A percentile compares a stretch with the other conserved stretches of the same genome.
phyloP scores from a whole-genome alignment of 768 basidiomycete species.

The Naganishia randhawae region DNA sequence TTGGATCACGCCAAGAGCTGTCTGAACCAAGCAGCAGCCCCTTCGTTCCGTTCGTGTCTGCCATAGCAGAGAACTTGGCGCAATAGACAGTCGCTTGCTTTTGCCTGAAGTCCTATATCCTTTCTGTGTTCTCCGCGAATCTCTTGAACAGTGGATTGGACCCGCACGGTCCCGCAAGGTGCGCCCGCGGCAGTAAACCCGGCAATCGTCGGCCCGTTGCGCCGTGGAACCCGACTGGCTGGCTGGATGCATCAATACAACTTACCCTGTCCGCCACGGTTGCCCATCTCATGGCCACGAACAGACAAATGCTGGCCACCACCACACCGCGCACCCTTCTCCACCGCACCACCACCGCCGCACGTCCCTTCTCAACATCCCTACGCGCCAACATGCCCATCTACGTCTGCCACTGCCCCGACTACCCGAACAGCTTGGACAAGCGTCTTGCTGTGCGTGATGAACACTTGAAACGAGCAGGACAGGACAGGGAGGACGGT shows the following conservation, averaged over 20 bases:
- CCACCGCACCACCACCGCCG: background rate
- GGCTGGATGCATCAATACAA: background rate
- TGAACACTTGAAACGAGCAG: conserved; percentile 37
- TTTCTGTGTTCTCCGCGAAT: no score
- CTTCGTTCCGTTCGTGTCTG: no score
- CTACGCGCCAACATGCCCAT: conserved; percentile 37
- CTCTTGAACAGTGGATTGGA: no score
- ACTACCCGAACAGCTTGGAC: conserved; percentile 42
- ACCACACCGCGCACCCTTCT: background rate
- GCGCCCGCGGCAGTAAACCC: background rate
- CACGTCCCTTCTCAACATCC: conserved; percentile 3
- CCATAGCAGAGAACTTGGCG: no score
- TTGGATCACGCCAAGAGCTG: no score
- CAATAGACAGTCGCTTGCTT: no score
- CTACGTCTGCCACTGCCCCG: conserved; percentile 45
- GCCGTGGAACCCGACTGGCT: background rate
- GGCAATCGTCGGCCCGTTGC: background rate
- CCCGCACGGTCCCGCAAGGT: no score
- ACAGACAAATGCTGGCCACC: background rate
- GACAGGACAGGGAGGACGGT: conserved; percentile 34
- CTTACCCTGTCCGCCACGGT: background rate
- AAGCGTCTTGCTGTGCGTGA: conserved; percentile 39
- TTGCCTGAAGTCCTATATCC: no score
- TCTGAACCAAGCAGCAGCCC: no score
- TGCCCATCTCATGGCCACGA: background rate